Evolutionary conservation across 2,329 filamentous ascomycete species (phyloP), one percentile per base, ranked within the genome.

Genomic region (Paecilomyces sp.): DNA sequence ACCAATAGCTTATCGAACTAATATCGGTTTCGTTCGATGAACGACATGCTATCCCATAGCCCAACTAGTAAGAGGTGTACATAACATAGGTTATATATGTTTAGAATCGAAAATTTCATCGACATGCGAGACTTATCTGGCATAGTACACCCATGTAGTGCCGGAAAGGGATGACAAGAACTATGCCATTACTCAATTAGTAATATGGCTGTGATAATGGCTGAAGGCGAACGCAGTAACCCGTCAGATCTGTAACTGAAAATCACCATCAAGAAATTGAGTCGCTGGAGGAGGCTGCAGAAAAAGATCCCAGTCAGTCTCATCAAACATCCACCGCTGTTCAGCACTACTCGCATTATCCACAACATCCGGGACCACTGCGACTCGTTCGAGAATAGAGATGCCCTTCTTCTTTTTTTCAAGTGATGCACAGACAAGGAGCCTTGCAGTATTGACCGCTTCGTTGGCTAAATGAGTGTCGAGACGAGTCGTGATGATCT

Each of bases 401-500:
- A 69, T 57, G 18, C 68, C 67, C 13, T 61, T 60, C 34, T 59
- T 63, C 58, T 69, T 71, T 62, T 70, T 70, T 18, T 64, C 63
- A 54, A 63, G 58, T 28, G 65, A 64, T 36, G 69, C 66, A n/a
- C 64, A 57, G 25, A 70, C 57, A 4, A 70, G 58, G 9, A 65
- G 34, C 24, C 64, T 65, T 8, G 64, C 66, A 11, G 68, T 70
- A 13, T 57, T 60, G 31, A 67, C 28, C 2, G 75, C 75, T 60
- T 78, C 75, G 2, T 67, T 70, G 2, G 71, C 72, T 66, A 65
- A 36, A 54, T 62, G 61, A 7, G 61, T 62, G 18, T 74, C 69
- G 30, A 77, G 69, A 2, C 66, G 65, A 28, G 70, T 65, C 2
- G 71, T 71, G n/a, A 78, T 73, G 24, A 71, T 67, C 56, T 73